Evolutionary conservation across 352 stramenopile genomes (phyloP), one percentile per base, ranked within the genome.

Genomic region (Globisporangium carolinianum): DNA sequence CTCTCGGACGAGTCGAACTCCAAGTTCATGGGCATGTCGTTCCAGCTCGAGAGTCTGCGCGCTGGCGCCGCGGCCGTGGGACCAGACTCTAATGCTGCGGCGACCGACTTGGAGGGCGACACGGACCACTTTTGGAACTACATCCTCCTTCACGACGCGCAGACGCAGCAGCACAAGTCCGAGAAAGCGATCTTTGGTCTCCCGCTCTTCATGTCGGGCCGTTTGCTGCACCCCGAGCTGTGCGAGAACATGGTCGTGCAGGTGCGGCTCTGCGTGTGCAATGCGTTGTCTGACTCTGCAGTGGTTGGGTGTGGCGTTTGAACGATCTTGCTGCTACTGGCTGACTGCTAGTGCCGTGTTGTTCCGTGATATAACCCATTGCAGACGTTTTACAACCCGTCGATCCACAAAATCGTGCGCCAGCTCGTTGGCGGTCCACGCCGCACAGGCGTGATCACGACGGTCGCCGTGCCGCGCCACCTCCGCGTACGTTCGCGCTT

Each of bases 231-330:
- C 47, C 82, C 85, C 14, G 73, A 94, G 53, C 53, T 94, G 24
- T 92, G 85, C 52, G 85, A 94, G 65, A 94, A 91, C 58, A 90
- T 94, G 78, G 71, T 91, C 39, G 79, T 86, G 1, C 78, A 88
- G 74, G 76, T 87, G 62, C 35, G 61, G 18, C 5, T 6, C 17
- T 46, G 46, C 11, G 42, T 63, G 49, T 35, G 5, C 15, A 8
- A 35, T 7, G 1, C 24, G 24, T 32, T 32, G 24, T 3, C 2
- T 32, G 24, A 32, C 24, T 32, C 24, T 32, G 24, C 24, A 32
- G 24, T 32, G 24, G 24, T 32, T 32, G 24, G 24, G 0, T 32
- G 24, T 32, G 24, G 24, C 24, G 24, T 32, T 32, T 32, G 24
- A 32, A 32, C 24, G 24, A 32, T 32, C 24, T 32, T 32, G 24